phyloP scores from a whole-genome alignment of 2,329 filamentous ascomycete species.

The Kalmusia sp. region DNA sequence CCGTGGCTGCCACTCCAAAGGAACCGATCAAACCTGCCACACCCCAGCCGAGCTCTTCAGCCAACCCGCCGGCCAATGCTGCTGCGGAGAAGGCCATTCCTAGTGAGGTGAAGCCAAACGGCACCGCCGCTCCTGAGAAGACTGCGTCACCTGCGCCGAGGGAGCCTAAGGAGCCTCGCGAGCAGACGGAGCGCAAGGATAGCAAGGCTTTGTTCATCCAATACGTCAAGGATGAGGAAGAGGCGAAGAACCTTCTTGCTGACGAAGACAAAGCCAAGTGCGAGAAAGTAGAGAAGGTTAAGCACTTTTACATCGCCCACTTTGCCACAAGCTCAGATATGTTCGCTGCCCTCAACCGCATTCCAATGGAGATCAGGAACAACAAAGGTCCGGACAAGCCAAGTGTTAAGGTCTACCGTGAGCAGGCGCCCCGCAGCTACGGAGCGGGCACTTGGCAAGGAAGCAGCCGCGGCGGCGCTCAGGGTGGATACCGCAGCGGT shows the following conservation, averaged over 20 bases:
- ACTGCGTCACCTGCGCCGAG: conserved; percentile 49
- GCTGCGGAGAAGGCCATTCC: conserved; percentile 49
- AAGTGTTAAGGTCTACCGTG: conserved; percentile 82
- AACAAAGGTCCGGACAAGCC: conserved; percentile 77
- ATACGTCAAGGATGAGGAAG: conserved; percentile 83
- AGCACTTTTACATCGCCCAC: conserved; percentile 82
- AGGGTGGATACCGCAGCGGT: conserved; percentile 81
- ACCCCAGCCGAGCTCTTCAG: conserved; percentile 53
- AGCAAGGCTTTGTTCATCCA: conserved; percentile 90
- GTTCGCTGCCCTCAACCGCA: conserved; percentile 75
- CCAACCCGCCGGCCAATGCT: conserved; percentile 40
- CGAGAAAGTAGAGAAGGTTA: conserved; percentile 70
- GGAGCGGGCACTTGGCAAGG: conserved; percentile 68
- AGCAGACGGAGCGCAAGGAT: conserved; percentile 64
- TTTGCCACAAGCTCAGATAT: conserved; percentile 83
- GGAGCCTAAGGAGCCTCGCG: conserved; percentile 63
- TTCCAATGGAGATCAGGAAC: conserved; percentile 79
- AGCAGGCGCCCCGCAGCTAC: conserved; percentile 61
- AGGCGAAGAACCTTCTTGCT: conserved; percentile 79
- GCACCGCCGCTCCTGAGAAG: conserved; percentile 52
- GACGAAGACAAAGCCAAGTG: conserved; percentile 87
- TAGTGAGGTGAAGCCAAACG: conserved; percentile 58
- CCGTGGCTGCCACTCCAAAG: conserved; percentile 50
- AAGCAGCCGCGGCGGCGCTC: conserved; percentile 68
- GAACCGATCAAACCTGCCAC: conserved; percentile 58